phyloP scores from a whole-genome alignment of 1,284 basidiomycete species.

The Cryptococcus jaspeensis region DNA sequence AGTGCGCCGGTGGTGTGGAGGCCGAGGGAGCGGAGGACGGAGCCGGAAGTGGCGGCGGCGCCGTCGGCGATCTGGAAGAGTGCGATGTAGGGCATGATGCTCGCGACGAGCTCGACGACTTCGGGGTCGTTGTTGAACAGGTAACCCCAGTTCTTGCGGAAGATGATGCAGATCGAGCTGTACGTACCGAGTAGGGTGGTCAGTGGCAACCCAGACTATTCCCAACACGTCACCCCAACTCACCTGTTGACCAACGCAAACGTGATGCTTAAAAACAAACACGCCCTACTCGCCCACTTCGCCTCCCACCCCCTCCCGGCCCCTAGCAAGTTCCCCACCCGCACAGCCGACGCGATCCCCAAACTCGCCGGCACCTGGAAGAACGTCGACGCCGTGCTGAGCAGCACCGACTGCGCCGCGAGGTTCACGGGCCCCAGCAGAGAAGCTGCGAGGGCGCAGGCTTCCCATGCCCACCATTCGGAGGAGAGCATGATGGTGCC shows the following conservation, averaged over 20 bases:
- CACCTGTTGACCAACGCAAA: constrained; percentile 66
- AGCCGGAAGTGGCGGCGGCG: constrained; percentile 64
- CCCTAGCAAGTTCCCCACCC: constrained; percentile 80
- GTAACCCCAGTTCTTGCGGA: constrained; percentile 72
- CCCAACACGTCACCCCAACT: constrained; percentile 17
- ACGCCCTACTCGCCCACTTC: constrained; percentile 61
- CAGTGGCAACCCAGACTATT: constrained; percentile 45
- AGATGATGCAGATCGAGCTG: constrained; percentile 68
- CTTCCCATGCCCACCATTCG: constrained; percentile 54
- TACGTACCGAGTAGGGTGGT: constrained; percentile 19
- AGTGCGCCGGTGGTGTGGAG: constrained; percentile 57
- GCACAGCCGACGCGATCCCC: constrained; percentile 76
- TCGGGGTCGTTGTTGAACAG: constrained; percentile 81
- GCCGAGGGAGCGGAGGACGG: constrained; percentile 74
- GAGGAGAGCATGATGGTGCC: constrained; percentile 57
- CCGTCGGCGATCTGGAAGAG: constrained; percentile 73
- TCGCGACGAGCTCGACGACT: constrained; percentile 61
- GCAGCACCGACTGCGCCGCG: constrained; percentile 56
- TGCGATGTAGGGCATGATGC: constrained; percentile 66
- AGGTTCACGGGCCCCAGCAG: constrained; percentile 53
- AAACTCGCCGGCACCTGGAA: constrained; percentile 83
- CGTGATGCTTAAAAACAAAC: constrained; percentile 62
- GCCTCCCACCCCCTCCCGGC: constrained; percentile 68
- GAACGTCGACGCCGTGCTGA: constrained; percentile 64
- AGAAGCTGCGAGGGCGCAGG: constrained; percentile 48